Percentiles rank a stretch among this genome's conserved stretches.
These are phyloP conservation scores for Saxophila tyrrhenica DNA, from an alignment of 495 filamentous ascomycete genomes.

Conservation along the genomic window DNA sequence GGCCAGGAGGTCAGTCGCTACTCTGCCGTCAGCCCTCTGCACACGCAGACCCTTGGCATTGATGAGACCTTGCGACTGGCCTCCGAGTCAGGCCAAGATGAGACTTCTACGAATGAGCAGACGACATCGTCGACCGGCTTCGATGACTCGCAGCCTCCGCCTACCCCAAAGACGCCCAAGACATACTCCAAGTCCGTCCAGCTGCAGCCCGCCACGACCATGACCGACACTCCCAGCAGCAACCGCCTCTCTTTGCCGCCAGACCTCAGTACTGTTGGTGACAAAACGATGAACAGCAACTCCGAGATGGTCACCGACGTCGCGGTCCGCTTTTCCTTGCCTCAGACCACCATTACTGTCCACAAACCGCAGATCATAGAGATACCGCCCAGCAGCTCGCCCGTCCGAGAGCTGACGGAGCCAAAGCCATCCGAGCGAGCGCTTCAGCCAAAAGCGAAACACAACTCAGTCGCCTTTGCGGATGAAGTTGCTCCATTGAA, in stretches of 20 bases:
- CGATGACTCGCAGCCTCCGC: constrained; percentile 9
- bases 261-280: constrained; percentile 15
- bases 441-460: not conserved
- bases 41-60: constrained; percentile 18
- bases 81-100: not conserved
- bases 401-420: not conserved
- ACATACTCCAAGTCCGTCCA: constrained; percentile 22
- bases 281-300: constrained; percentile 14
- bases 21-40: constrained; percentile 20
- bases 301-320: constrained; percentile 21
- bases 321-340: constrained; percentile 22
- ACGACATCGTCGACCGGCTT: not conserved
- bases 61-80: constrained; percentile 12
- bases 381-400: constrained; percentile 18
- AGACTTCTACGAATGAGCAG: not conserved
- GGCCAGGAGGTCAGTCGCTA: constrained; percentile 13
- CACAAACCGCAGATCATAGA: constrained; percentile 17
- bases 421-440: constrained; percentile 4
- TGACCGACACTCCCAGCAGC: constrained; percentile 11
- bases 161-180: constrained; percentile 14
- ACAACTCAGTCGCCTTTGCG: constrained; percentile 15
- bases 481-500: constrained; percentile 17
- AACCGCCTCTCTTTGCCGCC: constrained; percentile 16
- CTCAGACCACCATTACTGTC: constrained; percentile 18
- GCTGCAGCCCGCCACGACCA: constrained; percentile 4